These are phyloP conservation scores for Fusarium xyrophilum DNA, from an alignment of 2,329 filamentous ascomycete species.

Conservation along the genomic window DNA sequence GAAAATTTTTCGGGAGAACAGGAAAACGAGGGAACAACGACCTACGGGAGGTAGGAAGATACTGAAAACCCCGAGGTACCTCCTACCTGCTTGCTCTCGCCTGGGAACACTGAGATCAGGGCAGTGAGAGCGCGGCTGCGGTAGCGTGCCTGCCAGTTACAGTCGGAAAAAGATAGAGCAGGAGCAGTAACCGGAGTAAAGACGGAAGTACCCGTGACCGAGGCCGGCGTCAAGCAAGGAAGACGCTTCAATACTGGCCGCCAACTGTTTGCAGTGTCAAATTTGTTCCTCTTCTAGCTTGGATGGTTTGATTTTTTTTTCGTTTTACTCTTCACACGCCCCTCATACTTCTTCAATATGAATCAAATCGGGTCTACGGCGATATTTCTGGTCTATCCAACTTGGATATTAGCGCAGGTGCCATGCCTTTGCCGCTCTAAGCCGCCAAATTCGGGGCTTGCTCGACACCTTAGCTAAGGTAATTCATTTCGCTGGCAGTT, in stretches of 20 bases:
- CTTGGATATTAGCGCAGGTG: constrained; percentile 36
- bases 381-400: constrained; percentile 29
- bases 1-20: constrained; percentile 29
- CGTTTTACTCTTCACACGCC: constrained; percentile 24
- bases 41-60: constrained; percentile 25
- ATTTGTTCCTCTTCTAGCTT: constrained; percentile 28
- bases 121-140: constrained; percentile 28
- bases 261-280: constrained; percentile 40
- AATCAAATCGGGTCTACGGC: constrained; percentile 40
- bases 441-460: constrained; percentile 36
- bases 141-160: constrained; percentile 26
- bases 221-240: constrained; percentile 35
- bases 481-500: constrained; percentile 25
- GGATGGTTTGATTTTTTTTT: constrained; percentile 31
- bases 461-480: neutral
- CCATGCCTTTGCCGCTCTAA: constrained; percentile 43
- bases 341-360: constrained; percentile 13
- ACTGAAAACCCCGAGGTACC: constrained; percentile 24
- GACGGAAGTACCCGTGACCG: constrained; percentile 38
- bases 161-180: constrained; percentile 33
- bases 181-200: constrained; percentile 33
- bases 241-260: constrained; percentile 35
- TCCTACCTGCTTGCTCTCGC: constrained; percentile 22
- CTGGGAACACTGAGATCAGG: constrained; percentile 18
- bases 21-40: constrained; percentile 36